Percentiles rank a stretch among this genome's conserved stretches.
Evolutionary conservation across 495 filamentous ascomycete genomes (phyloP).

Genomic region (Podospora australis): DNA sequence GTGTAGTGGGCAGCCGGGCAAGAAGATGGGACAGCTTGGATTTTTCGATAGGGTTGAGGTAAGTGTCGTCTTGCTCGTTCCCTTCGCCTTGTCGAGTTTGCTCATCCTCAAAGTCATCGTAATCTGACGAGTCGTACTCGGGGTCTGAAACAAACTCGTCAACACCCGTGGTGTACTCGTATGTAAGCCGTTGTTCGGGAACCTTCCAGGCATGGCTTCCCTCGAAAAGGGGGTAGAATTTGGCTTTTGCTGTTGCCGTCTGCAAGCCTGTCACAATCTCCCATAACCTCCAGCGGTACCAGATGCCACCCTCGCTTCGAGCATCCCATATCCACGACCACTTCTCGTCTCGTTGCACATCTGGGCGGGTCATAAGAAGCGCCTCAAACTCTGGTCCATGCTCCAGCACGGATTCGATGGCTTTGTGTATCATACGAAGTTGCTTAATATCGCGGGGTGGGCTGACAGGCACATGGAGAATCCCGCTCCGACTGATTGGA

Average conservation of each 20-base stretch:
- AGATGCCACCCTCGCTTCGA: slow-evolving; percentile 68
- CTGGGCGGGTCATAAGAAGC: slow-evolving; percentile 75
- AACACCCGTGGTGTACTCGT: slow-evolving; percentile 65
- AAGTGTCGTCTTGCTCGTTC: slow-evolving; percentile 56
- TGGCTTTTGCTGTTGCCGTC: slow-evolving; percentile 28
- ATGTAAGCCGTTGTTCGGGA: slow-evolving; percentile 60
- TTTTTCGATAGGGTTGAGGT: slow-evolving; percentile 78
- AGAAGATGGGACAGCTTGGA: slow-evolving; percentile 76
- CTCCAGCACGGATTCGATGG: slow-evolving; percentile 68
- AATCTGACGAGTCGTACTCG: slow-evolving; percentile 82
- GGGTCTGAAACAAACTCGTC: slow-evolving; percentile 74
- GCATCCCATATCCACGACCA: slow-evolving; percentile 96
- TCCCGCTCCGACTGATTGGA: slow-evolving; percentile 37
- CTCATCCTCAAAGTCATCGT: slow-evolving; percentile 78
- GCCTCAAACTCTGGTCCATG: slow-evolving; percentile 89
- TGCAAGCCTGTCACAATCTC: slow-evolving; percentile 59
- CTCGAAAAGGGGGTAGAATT: slow-evolving; percentile 60
- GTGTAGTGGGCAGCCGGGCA: slow-evolving; percentile 69
- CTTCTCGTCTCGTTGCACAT: slow-evolving; percentile 75
- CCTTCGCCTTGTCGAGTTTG: slow-evolving; percentile 49
- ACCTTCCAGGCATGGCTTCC: slow-evolving; percentile 61
- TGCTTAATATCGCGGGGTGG: slow-evolving; percentile 73
- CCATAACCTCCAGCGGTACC: slow-evolving; percentile 90
- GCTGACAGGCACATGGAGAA: slow-evolving; percentile 65
- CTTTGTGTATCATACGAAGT: slow-evolving; percentile 80